These are phyloP conservation scores for Pouteria glomerata DNA, from an alignment of 148 eudicot genomes.

Conservation along the genomic window DNA sequence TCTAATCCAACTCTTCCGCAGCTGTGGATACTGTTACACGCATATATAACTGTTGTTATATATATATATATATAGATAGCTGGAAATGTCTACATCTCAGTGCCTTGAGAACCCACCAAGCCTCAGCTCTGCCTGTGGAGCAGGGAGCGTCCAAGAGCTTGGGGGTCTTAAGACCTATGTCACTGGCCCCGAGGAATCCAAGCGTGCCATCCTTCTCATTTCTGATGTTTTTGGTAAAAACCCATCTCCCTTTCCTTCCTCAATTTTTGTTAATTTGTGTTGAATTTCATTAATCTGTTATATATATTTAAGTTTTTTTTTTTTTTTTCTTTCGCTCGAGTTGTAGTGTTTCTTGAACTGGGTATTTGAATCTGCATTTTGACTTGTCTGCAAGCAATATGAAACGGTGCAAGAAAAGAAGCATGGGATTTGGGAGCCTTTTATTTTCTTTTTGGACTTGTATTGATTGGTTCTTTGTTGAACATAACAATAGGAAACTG, in stretches of 20 bases:
- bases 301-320: too few relatives aligned
- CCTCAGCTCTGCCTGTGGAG: slow-evolving; percentile 18
- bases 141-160: slow-evolving; percentile 23
- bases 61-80: too few relatives aligned
- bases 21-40: neutral
- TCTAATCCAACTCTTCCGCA: neutral
- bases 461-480: neutral
- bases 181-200: slow-evolving; percentile 24
- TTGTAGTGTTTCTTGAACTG: neutral
- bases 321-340: neutral
- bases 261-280: neutral
- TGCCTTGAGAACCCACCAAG: slow-evolving; percentile 34
- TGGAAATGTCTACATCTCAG: slow-evolving; percentile 24
- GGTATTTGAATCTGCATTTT: neutral
- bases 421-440: neutral
- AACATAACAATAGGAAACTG: neutral
- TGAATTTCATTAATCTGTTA: neutral
- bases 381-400: too few relatives aligned
- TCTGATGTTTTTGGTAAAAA: slow-evolving; percentile 36
- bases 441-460: neutral
- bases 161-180: slow-evolving; percentile 30
- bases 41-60: neutral
- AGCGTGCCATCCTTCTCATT: slow-evolving; percentile 30
- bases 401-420: neutral
- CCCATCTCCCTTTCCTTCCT: slow-evolving; percentile 3